Evolutionary conservation across 305 asterid species (phyloP).

Genomic region (Fraxinus floribunda): DNA sequence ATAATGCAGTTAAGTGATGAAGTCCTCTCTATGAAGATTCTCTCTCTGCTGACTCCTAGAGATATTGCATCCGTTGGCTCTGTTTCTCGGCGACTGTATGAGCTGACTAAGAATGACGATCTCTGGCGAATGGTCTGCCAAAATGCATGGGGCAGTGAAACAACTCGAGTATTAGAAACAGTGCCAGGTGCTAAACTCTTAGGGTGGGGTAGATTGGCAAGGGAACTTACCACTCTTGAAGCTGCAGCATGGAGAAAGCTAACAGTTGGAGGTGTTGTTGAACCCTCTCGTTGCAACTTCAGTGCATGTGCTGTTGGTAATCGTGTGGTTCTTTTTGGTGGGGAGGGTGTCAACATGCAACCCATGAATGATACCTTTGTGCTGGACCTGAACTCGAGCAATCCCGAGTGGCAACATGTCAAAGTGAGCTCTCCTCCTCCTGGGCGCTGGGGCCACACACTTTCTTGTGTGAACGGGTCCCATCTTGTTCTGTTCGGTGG

Average conservation of each 20-base stretch:
- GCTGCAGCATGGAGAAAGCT: slow-evolving; percentile 59
- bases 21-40: slow-evolving; percentile 8
- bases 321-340: slow-evolving; percentile 72
- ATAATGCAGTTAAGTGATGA: slow-evolving; percentile 9
- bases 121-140: slow-evolving; percentile 14
- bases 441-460: slow-evolving; percentile 96
- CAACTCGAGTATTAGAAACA: slow-evolving; percentile 44
- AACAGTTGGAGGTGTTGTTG: slow-evolving; percentile 54
- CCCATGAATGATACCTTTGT: slow-evolving; percentile 93
- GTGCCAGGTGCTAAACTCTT: slow-evolving; percentile 52
- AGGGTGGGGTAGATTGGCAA: slow-evolving; percentile 55
- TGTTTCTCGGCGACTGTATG: slow-evolving; percentile 7
- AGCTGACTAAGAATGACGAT: slow-evolving; percentile 9
- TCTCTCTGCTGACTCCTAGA: slow-evolving; percentile 11
- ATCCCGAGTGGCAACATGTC: slow-evolving; percentile 61
- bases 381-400: slow-evolving; percentile 68
- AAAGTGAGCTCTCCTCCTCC: slow-evolving; percentile 61
- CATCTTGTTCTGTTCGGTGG: slow-evolving; percentile 85
- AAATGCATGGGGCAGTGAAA: slow-evolving; percentile 10
- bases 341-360: slow-evolving; percentile 94
- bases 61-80: slow-evolving; percentile 19
- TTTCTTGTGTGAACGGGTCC: slow-evolving; percentile 84
- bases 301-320: slow-evolving; percentile 73
- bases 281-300: slow-evolving; percentile 60
- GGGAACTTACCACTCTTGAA: slow-evolving; percentile 57